Evolutionary conservation across 2,329 filamentous ascomycete genomes (phyloP).

Genomic region (Aspergillus novoparasiticus): DNA sequence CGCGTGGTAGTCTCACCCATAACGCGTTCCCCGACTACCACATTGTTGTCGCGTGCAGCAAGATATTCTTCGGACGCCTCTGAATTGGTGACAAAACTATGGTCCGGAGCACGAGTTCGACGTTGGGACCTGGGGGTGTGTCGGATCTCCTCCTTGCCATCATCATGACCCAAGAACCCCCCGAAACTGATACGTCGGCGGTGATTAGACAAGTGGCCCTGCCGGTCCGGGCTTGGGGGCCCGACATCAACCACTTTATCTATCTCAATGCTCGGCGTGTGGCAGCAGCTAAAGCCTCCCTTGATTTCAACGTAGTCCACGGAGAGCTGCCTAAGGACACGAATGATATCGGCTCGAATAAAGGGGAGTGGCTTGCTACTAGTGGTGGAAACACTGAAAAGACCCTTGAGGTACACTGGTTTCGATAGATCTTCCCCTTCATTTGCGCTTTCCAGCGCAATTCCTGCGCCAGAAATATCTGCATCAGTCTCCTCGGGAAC

Average conservation of each 20-base stretch:
- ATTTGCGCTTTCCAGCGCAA: conserved; percentile 52
- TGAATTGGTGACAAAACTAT: conserved; percentile 79
- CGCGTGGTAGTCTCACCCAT: conserved; percentile 89
- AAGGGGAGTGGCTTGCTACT: conserved; percentile 85
- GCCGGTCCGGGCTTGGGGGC: conserved; percentile 59
- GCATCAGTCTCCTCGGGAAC: conserved; percentile 90
- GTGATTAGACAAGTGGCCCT: conserved; percentile 58
- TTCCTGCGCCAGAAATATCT: conserved; percentile 64
- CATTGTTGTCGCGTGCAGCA: conserved; percentile 45
- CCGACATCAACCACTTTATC: conserved; percentile 68
- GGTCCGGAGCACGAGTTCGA: conserved; percentile 58
- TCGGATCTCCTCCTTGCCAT: conserved; percentile 64
- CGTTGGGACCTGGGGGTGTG: conserved; percentile 48
- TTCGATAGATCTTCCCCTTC: conserved; percentile 75
- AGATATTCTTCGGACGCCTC: conserved; percentile 80
- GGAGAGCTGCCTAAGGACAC: conserved; percentile 81
- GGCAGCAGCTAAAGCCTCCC: conserved; percentile 87
- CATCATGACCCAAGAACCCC: conserved; percentile 67
- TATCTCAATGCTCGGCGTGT: conserved; percentile 85
- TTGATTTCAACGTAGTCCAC: conserved; percentile 93
- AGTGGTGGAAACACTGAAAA: conserved; percentile 96
- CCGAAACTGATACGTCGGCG: conserved; percentile 83
- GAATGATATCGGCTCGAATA: conserved; percentile 86
- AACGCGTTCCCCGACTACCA: conserved; percentile 58
- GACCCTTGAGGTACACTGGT: conserved; percentile 91